Base-by-base conservation (phyloP, 148 eudicot species). In the Chenopodium suecicum region DNA sequence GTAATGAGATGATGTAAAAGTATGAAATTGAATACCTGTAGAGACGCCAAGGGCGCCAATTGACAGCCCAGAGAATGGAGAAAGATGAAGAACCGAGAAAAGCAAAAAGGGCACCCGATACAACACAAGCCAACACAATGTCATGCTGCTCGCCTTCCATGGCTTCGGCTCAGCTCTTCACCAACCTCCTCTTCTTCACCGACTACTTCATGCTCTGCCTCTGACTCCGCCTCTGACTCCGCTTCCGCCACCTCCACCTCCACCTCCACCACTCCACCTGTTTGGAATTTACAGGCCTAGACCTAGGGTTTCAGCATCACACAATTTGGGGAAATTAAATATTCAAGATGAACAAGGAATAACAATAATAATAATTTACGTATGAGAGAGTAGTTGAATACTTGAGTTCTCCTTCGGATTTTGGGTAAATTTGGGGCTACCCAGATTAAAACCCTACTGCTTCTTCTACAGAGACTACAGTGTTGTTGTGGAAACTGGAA, bases 31-130 rank as follows among this genome's bases (percentile, higher is more conserved):
- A 13, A 32, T 9, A 68, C 99, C 99, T 95, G 76, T 96, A 96
- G 79, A 94, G 93, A 80, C 99, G 95, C 99, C 99, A 96, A 3
- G 99, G 99, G 77, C 99, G 90, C 99, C 99, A 96, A 87, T 96
- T 94, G 44, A 96, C 98, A 47, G 94, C 93, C 97, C 98, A 94
- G 22, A 96, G 98, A 81, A 96, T 86, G 79, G 90, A 89, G 87
- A 96, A 92, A 29, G 99, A 94, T 58, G 90, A 90, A 14, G 89
- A 85, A 73, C 92, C 91, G 73, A 92, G 80, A 48, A 91, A 54
- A 80, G 94, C 83, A 83, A 95, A 93, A 82, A 95, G 92, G 78
- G 90, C 72, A 48, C 89, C 97, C 6, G 92, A 90, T 58, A 91
- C 80, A 3, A 88, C 86, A 77, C 97, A 93, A 54, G 93, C 93